Conservation (phyloP, 148 eudicot species). For the Rhododendron ferrugineum region DNA sequence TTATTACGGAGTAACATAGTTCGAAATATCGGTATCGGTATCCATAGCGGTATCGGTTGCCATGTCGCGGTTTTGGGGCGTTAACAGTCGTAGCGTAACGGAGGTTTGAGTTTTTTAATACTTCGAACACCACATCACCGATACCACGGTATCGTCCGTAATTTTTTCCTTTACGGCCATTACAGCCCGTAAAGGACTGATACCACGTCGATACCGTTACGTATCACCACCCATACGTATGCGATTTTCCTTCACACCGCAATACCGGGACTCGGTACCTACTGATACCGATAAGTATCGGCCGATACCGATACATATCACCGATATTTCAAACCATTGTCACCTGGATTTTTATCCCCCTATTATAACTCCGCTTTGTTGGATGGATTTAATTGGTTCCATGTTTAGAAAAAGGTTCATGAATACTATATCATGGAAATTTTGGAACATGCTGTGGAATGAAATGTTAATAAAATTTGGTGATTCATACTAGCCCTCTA, state of each 20-base stretch:
- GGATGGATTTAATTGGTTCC: background rate
- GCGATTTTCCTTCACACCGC: background rate
- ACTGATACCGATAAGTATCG: background rate
- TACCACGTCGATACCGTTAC: background rate
- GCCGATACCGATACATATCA: background rate
- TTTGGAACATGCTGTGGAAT: background rate
- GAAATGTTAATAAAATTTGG: background rate
- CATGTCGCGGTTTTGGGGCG: no score
- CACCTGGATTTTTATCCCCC: background rate
- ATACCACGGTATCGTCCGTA: no score
- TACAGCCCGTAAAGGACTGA: background rate
- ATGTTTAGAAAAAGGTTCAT: background rate
- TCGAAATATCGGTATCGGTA: no score
- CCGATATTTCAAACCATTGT: background rate
- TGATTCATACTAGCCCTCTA: background rate
- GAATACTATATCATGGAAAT: background rate
- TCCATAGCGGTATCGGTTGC: no score
- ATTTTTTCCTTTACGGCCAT: no score
- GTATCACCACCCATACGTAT: background rate
- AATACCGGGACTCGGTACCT: background rate
- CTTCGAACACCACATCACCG: no score
- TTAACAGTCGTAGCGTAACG: no score
- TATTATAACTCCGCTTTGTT: background rate
- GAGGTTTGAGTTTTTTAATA: no score
- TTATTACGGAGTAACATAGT: no score